phyloP scores from a whole-genome alignment of 305 asterid genomes.

The Monarda citriodora region DNA sequence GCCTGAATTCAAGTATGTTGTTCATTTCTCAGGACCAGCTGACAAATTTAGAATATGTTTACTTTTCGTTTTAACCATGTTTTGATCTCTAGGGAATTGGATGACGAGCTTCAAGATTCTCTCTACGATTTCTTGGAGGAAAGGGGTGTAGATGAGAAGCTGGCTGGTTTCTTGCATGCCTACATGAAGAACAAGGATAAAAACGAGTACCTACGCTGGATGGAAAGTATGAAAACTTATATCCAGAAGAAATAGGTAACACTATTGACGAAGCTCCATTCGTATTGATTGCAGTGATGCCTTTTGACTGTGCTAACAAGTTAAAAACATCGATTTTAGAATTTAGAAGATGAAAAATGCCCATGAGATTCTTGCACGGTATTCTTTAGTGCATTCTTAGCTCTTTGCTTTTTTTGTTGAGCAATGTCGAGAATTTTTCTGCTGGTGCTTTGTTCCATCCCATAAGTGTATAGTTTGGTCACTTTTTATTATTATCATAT shows the following conservation, averaged over 20 bases:
- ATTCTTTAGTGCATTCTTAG: slow-evolving; percentile 10
- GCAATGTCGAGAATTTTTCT: not conserved
- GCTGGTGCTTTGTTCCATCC: no score
- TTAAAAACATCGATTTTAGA: not conserved
- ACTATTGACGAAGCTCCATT: not conserved
- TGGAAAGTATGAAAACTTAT: slow-evolving; percentile 54
- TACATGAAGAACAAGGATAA: slow-evolving; percentile 74
- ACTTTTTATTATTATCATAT: no score
- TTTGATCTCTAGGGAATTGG: slow-evolving; percentile 65
- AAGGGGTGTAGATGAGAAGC: slow-evolving; percentile 74
- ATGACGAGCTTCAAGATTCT: slow-evolving; percentile 69
- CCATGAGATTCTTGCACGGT: slow-evolving; percentile 13
- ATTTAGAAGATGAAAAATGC: slow-evolving; percentile 12
- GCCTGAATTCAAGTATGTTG: slow-evolving; percentile 72
- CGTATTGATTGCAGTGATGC: slow-evolving; percentile 6
- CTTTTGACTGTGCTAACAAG: slow-evolving; percentile 4
- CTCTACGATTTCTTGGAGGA: slow-evolving; percentile 79
- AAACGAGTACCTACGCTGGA: slow-evolving; percentile 78
- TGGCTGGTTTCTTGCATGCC: slow-evolving; percentile 68
- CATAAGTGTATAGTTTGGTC: no score
- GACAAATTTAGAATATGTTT: not conserved
- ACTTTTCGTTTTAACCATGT: not conserved
- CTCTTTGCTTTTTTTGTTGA: slow-evolving; percentile 9
- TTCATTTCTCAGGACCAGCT: slow-evolving; percentile 2
- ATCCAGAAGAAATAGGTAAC: slow-evolving; percentile 49